Evolutionary conservation across 1,139 yeast species (phyloP), one percentile per base, ranked within the genome.

Genomic region (Trichomonascaceae sp.): DNA sequence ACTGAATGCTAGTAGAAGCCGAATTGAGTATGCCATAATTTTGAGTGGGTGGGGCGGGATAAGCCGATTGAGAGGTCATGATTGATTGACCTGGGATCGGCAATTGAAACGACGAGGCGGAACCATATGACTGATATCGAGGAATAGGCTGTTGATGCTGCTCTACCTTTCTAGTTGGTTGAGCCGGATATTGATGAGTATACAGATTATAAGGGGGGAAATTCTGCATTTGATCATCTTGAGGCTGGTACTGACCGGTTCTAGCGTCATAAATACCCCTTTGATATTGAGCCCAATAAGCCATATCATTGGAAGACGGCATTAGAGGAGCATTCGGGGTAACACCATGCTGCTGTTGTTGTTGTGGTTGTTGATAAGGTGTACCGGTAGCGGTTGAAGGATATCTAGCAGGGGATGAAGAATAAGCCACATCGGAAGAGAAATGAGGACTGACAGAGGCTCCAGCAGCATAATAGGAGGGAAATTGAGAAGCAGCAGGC

Each of bases 281-380:
- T 13, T 36, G 41, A 36, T 3, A 36, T 17, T 36, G 41, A 9
- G 41, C 4, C 41, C 41, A 36, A 13, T 36, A 36, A 5, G 17
- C 17, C 41, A 36, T n/a, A 6, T 36, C 41, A 13, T 15, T 15
- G 17, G 41, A 27, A 2, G 32, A 27, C 2, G 12, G 12, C 12
- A 27, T 10, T 12, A 27, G 10, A 10, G 32, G 24, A 22, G 24
- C 24, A 22, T 22, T 22, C 6, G 24, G 12, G 5, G 12, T 12
- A 7, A 12, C 12, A 27, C 5, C 2, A 27, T 27, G 32, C 32
- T 27, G 32, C 32, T 27, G 32, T 6, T 22, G 61, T 45, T 32
- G 61, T 46, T 45, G 49, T 22, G 36, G 46, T 2, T 50, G 44
- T 49, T 50, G 41, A 13, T 36, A 36, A 2, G n/a, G n/a, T n/a